Evolutionary conservation across 2,329 filamentous ascomycete species (phyloP), one percentile per base, ranked within the genome.

Genomic region (Chaetomium olivaceum): DNA sequence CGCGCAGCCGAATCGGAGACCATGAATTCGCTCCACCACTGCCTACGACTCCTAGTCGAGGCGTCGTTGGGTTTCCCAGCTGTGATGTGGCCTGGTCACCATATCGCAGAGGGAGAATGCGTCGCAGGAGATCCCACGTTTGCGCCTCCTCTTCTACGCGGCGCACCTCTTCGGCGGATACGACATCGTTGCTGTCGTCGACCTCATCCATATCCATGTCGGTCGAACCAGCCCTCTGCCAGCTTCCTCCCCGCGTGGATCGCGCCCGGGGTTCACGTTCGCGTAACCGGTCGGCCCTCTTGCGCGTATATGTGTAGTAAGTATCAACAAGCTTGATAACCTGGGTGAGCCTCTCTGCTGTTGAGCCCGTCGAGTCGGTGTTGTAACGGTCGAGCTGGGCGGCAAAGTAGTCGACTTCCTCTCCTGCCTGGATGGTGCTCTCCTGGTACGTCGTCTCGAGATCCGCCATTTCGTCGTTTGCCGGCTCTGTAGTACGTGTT

Each of bases 371-470:
- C 72, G 81, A 72, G 76, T 83, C 71, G 73, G 88, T 78, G 80
- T 84, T 76, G 70, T 93, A 94, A 62, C 87, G 85, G 78, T 97
- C 93, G 25, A 97, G 84, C 60, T 87, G 86, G 74, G 91, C 89
- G 46, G 93, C 93, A 75, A 97, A 97, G 54, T 87, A 85, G 78
- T 97, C 92, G 66, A 96, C 91, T 77, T 97, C 92, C 68, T 89
- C 87, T 59, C 91, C 90, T 36, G 91, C 87, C 52, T 86, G 84
- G 70, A 91, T 86, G 65, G 68, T 66, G 68, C 63, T 70, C 58
- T 73, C 68, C 60, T 74, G 73, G 61, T 73, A 75, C 12, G 71
- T 72, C n/a, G 73, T 72, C 62, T 78, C 76, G 62, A 76, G 70
- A 39, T 71, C 72, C 56, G 71, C 71, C 71, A 76, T 74, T 39